These are phyloP conservation scores for Eremothecium gossypii DNA, from an alignment of 1,139 yeast genomes.

Conservation along the genomic window DNA sequence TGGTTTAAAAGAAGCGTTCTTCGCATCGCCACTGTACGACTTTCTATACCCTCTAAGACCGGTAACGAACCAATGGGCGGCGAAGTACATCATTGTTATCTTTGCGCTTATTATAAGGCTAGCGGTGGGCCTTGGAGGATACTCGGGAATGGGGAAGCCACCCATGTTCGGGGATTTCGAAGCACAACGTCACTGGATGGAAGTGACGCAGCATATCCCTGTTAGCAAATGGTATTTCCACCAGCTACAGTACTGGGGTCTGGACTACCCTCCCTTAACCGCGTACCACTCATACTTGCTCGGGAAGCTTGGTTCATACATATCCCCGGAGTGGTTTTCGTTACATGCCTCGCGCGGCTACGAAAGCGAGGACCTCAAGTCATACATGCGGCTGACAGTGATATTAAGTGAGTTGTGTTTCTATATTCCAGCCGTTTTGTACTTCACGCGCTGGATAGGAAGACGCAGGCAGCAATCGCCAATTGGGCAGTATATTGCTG, in stretches of 20 bases:
- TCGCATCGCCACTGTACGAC: conserved; percentile 47
- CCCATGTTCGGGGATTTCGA: conserved; percentile 95
- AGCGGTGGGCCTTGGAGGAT: conserved; percentile 84
- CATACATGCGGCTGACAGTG: conserved; percentile 77
- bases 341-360: conserved; percentile 64
- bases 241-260: conserved; percentile 89
- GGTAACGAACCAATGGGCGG: conserved; percentile 86
- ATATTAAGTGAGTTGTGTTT: conserved; percentile 63
- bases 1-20: conserved; percentile 24
- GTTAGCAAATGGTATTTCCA: conserved; percentile 76
- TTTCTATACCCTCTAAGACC: conserved; percentile 52
- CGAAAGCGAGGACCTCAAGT: conserved; percentile 58
- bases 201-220: conserved; percentile 71
- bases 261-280: conserved; percentile 95
- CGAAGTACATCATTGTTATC: conserved; percentile 65
- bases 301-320: conserved; percentile 60
- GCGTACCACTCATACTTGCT: conserved; percentile 82
- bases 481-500: conserved; percentile 67
- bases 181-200: conserved; percentile 98
- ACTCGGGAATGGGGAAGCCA: conserved; percentile 57
- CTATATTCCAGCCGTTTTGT: conserved; percentile 73
- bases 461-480: conserved; percentile 42
- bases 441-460: conserved; percentile 60
- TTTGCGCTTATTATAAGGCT: conserved; percentile 69
- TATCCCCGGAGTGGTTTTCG: conserved; percentile 68